Percentiles rank a stretch among this genome's conserved stretches.
These are phyloP conservation scores for Blastomyces percursus DNA, from an alignment of 2,329 filamentous ascomycete species.

Conservation along the genomic window DNA sequence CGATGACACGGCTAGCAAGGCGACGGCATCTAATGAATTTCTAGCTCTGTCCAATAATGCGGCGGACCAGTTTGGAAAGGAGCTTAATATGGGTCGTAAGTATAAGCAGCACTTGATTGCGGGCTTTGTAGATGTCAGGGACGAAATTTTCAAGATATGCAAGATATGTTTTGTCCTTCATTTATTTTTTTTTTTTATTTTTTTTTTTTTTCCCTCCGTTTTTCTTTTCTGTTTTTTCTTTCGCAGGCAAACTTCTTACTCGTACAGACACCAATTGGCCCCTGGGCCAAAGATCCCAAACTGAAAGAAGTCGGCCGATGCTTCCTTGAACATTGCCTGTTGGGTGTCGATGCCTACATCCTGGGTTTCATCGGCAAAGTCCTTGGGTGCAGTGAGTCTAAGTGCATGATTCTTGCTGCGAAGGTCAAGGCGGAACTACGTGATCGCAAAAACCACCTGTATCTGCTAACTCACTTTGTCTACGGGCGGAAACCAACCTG, in stretches of 20 bases:
- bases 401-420: slow-evolving; percentile 24
- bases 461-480: slow-evolving; percentile 14
- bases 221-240: too few species aligned
- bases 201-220: too few species aligned
- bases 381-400: slow-evolving; percentile 21
- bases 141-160: neutral
- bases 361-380: slow-evolving; percentile 22
- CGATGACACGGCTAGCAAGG: slow-evolving; percentile 13
- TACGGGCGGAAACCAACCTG: slow-evolving; percentile 9
- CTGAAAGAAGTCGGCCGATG: slow-evolving; percentile 40
- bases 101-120: slow-evolving; percentile 21
- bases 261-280: slow-evolving; percentile 18
- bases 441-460: slow-evolving; percentile 24
- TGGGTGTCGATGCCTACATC: slow-evolving; percentile 18
- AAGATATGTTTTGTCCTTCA: neutral
- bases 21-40: neutral
- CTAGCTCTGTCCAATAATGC: neutral
- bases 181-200: too few species aligned
- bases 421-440: slow-evolving; percentile 24
- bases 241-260: slow-evolving; percentile 16
- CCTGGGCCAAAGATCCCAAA: slow-evolving; percentile 34
- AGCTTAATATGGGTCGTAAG: slow-evolving; percentile 1
- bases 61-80: neutral
- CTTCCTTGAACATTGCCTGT: slow-evolving; percentile 15
- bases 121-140: slow-evolving; percentile 12